Base-by-base conservation (phyloP, 2,329 filamentous ascomycete genomes). In the Calonectria naviculata region DNA sequence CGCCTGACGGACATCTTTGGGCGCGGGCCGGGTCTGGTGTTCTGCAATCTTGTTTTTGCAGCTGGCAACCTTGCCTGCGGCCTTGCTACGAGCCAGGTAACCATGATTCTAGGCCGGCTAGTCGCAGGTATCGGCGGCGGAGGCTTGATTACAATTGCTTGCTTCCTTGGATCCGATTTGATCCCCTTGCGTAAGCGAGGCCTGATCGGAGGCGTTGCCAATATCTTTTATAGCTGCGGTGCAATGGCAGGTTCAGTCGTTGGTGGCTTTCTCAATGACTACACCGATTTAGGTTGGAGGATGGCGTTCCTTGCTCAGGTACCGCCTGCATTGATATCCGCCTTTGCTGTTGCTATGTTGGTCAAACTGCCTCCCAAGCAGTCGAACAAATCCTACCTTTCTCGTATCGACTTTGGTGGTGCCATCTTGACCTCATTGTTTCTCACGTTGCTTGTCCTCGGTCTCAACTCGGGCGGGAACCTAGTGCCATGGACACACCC, bases 1-100 rank as follows among this genome's bases (percentile, higher is more conserved):
- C 90, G 93, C 15, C 81, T 97, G 65, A 97, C 94, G 0, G 94
- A 97, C 79, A 95, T 97, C 34, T 95, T 95, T 78, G 92, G 92
- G 6, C 89, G 94, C 1, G 88, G 93, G 0, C 89, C 91, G 0
- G 94, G 94, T 0, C 83, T 97, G 5, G 84, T 95, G 1, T 91
- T 95, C 68, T 92, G 90, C 65, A 95, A 95, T 78, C 73, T 93
- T 36, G 89, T 94, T 79, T 97, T 97, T 78, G 92, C 90, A 0
- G 82, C 85, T 0, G 94, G 94, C 0, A 97, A 95, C 61, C 82
- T 95, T 68, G 91, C 95, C 68, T 96, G 94, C 76, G 94, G 93
- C 0, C 81, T 95, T 8, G 93, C 94, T 0, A 86, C 84, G 36
- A 85, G 85, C 29, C 87, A 93, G 80, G 84, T 85, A 78, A 84